Percentiles rank a stretch among this genome's conserved stretches.
These are phyloP conservation scores for Dissoconium aciculare DNA, from an alignment of 2,329 filamentous ascomycete genomes.

Conservation along the genomic window DNA sequence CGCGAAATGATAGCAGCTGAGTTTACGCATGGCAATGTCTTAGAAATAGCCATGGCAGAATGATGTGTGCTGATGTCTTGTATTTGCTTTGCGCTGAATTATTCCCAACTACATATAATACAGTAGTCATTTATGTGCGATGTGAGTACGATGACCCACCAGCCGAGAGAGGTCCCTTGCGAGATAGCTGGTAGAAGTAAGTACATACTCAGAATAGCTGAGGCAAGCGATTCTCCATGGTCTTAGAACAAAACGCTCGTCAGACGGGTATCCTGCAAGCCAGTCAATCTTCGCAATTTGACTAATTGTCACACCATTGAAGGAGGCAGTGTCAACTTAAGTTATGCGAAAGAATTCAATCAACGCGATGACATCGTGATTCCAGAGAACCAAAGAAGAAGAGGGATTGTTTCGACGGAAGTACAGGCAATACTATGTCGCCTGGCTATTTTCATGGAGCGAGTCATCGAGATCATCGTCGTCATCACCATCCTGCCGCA, in stretches of 20 bases:
- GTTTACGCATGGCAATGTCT: no score
- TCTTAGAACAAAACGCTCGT: constrained; percentile 13
- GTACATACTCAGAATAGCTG: constrained; percentile 1
- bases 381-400: no score
- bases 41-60: no score
- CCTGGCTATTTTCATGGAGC: not conserved
- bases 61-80: no score
- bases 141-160: no score
- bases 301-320: constrained; percentile 89
- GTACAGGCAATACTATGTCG: not conserved
- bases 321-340: constrained; percentile 80
- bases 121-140: no score
- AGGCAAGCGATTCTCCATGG: constrained; percentile 5
- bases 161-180: constrained; percentile 4
- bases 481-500: constrained; percentile 47
- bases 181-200: constrained; percentile 2
- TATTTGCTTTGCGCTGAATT: no score
- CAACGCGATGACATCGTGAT: constrained; percentile 1
- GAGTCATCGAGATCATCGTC: constrained; percentile 19
- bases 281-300: constrained; percentile 72
- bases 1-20: no score
- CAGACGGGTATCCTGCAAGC: constrained; percentile 12
- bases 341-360: constrained; percentile 60
- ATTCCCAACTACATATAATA: no score
- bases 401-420: not conserved